A percentile compares a stretch with the other conserved stretches of the same genome.
phyloP scores from a whole-genome alignment of 2,329 filamentous ascomycete genomes.

The Paecilomyces variotii region DNA sequence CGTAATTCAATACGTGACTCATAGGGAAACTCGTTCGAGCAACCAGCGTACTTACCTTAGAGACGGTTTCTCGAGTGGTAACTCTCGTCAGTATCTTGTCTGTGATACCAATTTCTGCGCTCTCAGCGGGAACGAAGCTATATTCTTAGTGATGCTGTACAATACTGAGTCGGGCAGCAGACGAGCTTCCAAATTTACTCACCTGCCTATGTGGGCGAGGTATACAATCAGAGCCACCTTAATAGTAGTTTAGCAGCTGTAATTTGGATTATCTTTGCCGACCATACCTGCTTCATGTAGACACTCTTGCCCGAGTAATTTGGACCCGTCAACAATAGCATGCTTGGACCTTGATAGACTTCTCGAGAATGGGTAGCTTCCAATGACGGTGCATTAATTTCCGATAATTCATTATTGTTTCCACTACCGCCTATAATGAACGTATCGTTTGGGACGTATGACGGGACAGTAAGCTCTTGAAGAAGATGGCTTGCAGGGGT shows the following conservation, averaged over 20 bases:
- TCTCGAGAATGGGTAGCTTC: slow-evolving; percentile 1
- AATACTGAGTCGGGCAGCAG: neutral
- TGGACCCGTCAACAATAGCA: slow-evolving; percentile 78
- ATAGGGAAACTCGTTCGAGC: neutral
- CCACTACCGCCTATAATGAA: slow-evolving; percentile 52
- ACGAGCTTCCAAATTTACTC: slow-evolving; percentile 3
- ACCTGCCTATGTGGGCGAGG: slow-evolving; percentile 75
- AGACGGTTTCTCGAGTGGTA: slow-evolving; percentile 62
- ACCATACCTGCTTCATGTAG: slow-evolving; percentile 71
- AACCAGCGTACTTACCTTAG: slow-evolving; percentile 33
- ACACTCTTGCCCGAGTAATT: slow-evolving; percentile 97
- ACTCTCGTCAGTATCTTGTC: slow-evolving; percentile 89
- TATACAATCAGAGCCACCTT: slow-evolving; percentile 77
- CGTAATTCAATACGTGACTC: neutral
- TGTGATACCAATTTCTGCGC: slow-evolving; percentile 72
- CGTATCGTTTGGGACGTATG: slow-evolving; percentile 78
- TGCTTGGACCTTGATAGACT: slow-evolving; percentile 46
- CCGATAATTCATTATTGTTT: neutral
- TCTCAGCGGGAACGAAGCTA: slow-evolving; percentile 77
- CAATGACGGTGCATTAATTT: neutral
- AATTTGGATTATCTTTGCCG: neutral
- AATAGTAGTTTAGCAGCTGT: neutral
- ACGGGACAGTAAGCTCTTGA: slow-evolving; percentile 72
- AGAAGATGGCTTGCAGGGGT: slow-evolving; percentile 57
- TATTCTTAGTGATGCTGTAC: slow-evolving; percentile 4